Conservation (phyloP, 345 rosid species). For the Abelmoschus esculentus region DNA sequence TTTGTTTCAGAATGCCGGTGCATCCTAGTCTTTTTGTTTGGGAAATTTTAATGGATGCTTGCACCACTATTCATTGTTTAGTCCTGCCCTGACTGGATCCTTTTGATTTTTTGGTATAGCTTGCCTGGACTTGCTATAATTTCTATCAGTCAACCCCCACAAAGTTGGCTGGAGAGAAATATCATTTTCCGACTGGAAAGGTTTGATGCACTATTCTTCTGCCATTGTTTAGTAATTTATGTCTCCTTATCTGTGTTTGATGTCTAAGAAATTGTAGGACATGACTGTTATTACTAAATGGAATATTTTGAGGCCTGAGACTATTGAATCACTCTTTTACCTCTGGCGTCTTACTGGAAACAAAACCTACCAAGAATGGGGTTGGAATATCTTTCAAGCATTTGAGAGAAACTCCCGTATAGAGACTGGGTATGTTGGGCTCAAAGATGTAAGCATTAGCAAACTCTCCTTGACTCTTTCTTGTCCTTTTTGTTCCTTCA, state of each 20-base stretch:
- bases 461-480: neutral
- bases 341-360: slow-evolving; percentile 95
- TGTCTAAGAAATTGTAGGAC: slow-evolving; percentile 46
- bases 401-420: slow-evolving; percentile 85
- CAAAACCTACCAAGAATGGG: slow-evolving; percentile 94
- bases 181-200: slow-evolving; percentile 69
- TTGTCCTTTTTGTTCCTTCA: neutral
- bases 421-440: slow-evolving; percentile 87
- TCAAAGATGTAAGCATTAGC: slow-evolving; percentile 66
- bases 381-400: slow-evolving; percentile 95
- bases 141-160: slow-evolving; percentile 91
- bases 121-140: slow-evolving; percentile 98
- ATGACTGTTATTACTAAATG: slow-evolving; percentile 91
- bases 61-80: neutral
- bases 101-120: slow-evolving; percentile 36
- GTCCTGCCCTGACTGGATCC: neutral
- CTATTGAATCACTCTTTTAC: slow-evolving; percentile 88
- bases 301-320: slow-evolving; percentile 96
- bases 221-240: neutral
- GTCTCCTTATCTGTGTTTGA: neutral
- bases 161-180: slow-evolving; percentile 93
- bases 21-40: neutral
- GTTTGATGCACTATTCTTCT: slow-evolving; percentile 22
- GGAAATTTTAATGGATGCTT: neutral
- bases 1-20: too few relatives aligned